A percentile compares a stretch with the other conserved stretches of the same genome.
Conservation (phyloP, 2,329 filamentous ascomycete genomes). For the Nigrospora osmanthi region DNA sequence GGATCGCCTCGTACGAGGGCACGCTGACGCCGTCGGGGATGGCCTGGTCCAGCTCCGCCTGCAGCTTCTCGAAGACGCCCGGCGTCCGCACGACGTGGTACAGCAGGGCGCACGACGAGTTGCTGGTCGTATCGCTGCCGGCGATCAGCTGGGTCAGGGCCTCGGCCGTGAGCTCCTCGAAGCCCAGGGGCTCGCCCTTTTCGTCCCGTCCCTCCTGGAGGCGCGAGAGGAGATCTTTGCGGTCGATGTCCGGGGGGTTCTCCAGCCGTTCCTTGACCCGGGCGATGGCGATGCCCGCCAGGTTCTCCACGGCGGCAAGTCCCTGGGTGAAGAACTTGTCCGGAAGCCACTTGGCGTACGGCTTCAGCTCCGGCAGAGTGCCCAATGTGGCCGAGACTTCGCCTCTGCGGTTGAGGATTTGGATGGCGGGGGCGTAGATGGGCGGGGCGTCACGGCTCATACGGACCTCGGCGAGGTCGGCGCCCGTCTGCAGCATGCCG, state of each 20-base stretch:
- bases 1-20: conserved; percentile 64
- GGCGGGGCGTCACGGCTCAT: conserved; percentile 51
- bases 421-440: conserved; percentile 69
- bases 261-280: conserved; percentile 69
- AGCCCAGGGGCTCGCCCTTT: conserved; percentile 65
- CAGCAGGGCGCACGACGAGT: conserved; percentile 75
- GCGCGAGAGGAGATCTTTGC: conserved; percentile 73
- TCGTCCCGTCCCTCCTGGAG: conserved; percentile 83
- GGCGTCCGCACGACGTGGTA: conserved; percentile 68
- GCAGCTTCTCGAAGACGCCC: conserved; percentile 63
- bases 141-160: conserved; percentile 84
- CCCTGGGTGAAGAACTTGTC: conserved; percentile 77
- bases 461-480: conserved; percentile 69
- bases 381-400: conserved; percentile 80
- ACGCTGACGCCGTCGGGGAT: conserved; percentile 55
- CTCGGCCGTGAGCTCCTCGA: conserved; percentile 79
- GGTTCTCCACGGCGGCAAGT: conserved; percentile 64
- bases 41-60: conserved; percentile 65
- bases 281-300: conserved; percentile 83
- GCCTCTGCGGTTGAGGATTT: conserved; percentile 81
- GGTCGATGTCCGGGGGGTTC: conserved; percentile 55
- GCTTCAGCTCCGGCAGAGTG: conserved; percentile 64
- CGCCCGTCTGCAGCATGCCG: conserved; percentile 72
- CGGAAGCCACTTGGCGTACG: conserved; percentile 72
- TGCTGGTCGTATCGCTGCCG: conserved; percentile 69